Base-by-base conservation (phyloP, 2,329 filamentous ascomycete genomes). In the Aspergillus sp. region DNA sequence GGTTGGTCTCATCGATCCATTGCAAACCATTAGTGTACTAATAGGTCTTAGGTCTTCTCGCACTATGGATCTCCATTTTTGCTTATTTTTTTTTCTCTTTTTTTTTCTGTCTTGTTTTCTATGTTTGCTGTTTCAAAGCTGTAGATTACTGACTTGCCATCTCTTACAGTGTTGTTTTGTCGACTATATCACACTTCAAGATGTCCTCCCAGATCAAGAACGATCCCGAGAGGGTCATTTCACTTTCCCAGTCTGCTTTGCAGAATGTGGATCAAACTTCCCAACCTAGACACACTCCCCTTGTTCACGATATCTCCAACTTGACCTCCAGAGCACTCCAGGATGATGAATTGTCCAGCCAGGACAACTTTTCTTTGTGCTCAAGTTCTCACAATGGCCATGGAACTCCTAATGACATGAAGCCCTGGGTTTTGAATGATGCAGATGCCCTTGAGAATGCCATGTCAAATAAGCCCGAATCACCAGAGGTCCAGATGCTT, bases 311-410 rank as follows among this genome's bases (percentile, higher is more conserved):
- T 57, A 54, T 65, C 38, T 58, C 64, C 57, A 65, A 63, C 53
- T 58, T 67, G 56, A 51, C 61, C 55, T 62, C 67, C 51, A 64
- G 61, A 57, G 55, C 57, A 50, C 43, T 60, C 59, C 66, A 67
- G 61, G 67, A 70, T 67, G 63, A 69, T 66, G 67, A 70, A 46
- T 57, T 68, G 48, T 65, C 64, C 43, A 65, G 61, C 56, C 64
- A 66, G 56, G 66, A 68, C 59, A 63, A 52, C 49, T 67, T 67
- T 50, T 67, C 67, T 47, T 61, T 69, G 48, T 67, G 63, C 58
- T 68, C 67, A 52, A 66, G 56, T 54, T 58, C 62, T 44, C 56
- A 57, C 46, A 61, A 57, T 54, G 52, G 50, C 58, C 57, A 57
- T 56, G 62, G 61, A 54, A 61, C 49, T 33, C 47, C 61, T 47